phyloP scores from a whole-genome alignment of 495 filamentous ascomycete genomes.

The Sporormia fimetaria region DNA sequence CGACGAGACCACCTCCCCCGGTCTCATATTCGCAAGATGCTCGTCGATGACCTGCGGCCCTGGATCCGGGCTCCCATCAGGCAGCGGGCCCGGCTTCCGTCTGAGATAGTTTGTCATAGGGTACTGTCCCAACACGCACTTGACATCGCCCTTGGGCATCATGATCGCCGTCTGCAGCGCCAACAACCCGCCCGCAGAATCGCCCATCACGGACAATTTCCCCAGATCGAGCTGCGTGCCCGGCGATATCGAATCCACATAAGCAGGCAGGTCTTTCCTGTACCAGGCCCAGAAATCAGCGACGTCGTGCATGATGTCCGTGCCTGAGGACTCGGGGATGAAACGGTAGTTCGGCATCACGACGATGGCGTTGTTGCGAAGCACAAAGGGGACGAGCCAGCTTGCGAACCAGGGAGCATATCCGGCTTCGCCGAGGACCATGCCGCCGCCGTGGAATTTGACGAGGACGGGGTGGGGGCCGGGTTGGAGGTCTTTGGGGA shows the following conservation, averaged over 20 bases:
- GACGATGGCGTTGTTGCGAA: constrained; percentile 31
- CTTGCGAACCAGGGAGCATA: constrained; percentile 16
- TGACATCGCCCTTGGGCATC: constrained; percentile 26
- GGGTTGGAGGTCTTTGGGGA: constrained; percentile 18
- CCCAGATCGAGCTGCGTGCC: constrained; percentile 6
- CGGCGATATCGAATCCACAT: constrained; percentile 5
- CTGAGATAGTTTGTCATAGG: constrained; percentile 11
- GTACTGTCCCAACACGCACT: constrained; percentile 19
- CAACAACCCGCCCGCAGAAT: constrained; percentile 34
- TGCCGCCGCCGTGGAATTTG: constrained; percentile 23
- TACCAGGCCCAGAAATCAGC: constrained; percentile 44
- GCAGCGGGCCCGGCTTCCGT: neutral
- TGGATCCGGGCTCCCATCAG: constrained; percentile 1
- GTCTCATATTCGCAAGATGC: constrained; percentile 6
- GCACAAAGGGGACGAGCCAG: constrained; percentile 14
- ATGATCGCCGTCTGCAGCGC: constrained; percentile 31
- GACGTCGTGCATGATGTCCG: constrained; percentile 40
- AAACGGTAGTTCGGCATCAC: constrained; percentile 43
- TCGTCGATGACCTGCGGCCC: constrained; percentile 2
- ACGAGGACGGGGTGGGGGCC: constrained; percentile 20
- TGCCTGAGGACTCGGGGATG: constrained; percentile 38
- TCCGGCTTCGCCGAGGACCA: constrained; percentile 10
- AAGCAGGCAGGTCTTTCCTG: constrained; percentile 5
- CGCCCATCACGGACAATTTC: constrained; percentile 24
- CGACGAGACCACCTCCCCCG: constrained; percentile 4